A percentile compares a stretch with the other conserved stretches of the same genome.
Evolutionary conservation across 2,329 filamentous ascomycete genomes (phyloP).

Genomic region (Coniochaeta sp.): DNA sequence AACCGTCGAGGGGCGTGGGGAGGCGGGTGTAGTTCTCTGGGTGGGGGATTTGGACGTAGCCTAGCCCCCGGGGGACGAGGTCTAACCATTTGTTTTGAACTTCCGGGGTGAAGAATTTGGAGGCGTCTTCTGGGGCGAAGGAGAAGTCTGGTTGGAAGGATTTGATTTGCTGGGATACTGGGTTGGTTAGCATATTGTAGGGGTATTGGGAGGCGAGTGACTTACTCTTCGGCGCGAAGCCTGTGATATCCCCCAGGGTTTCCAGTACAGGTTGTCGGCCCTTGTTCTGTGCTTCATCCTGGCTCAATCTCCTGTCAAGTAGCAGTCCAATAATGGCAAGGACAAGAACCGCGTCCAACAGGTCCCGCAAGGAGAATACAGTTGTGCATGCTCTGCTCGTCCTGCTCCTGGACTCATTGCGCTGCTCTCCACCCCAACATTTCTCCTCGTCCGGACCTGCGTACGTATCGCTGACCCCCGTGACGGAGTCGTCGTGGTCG

Average conservation of each 20-base stretch:
- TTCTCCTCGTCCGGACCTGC: neutral
- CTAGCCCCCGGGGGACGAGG: constrained; percentile 32
- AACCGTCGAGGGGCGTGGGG: constrained; percentile 24
- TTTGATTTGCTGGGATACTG: constrained; percentile 31
- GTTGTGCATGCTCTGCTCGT: neutral
- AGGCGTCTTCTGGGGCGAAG: constrained; percentile 30
- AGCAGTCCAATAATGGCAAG: constrained; percentile 27
- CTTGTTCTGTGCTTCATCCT: neutral
- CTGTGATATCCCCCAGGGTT: constrained; percentile 29
- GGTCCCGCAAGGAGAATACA: constrained; percentile 12
- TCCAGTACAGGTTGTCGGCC: constrained; percentile 19
- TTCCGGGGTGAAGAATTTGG: constrained; percentile 29
- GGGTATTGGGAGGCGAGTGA: neutral
- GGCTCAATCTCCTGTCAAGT: constrained; percentile 20
- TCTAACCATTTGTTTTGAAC: constrained; percentile 27
- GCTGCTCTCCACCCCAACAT: neutral
- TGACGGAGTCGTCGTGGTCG: neutral
- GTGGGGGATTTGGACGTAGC: constrained; percentile 29
- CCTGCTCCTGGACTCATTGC: neutral
- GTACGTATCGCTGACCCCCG: neutral
- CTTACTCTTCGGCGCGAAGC: constrained; percentile 30
- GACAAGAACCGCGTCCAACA: constrained; percentile 27
- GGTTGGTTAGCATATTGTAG: neutral
- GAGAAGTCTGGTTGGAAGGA: constrained; percentile 27
- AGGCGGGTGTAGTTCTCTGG: constrained; percentile 27